These are phyloP conservation scores for Chrysosporium keratinophilum DNA, from an alignment of 2,329 filamentous ascomycete genomes.

Conservation along the genomic window DNA sequence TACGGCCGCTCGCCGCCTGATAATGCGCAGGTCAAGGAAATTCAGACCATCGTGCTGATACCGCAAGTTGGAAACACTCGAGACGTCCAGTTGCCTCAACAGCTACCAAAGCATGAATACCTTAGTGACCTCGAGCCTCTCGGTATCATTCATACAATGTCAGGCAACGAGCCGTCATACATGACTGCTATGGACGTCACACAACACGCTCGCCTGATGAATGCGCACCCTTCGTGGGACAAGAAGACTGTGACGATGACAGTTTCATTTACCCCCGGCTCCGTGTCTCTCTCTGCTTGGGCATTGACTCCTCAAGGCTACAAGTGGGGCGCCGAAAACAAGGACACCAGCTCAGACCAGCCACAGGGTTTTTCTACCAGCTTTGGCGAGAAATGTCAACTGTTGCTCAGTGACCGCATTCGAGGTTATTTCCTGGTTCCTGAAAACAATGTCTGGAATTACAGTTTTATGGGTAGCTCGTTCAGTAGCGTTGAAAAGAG, in stretches of 20 bases:
- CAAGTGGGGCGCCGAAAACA: conserved; percentile 96
- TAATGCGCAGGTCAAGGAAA: conserved; percentile 94
- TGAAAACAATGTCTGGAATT: conserved; percentile 87
- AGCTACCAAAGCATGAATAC: conserved; percentile 85
- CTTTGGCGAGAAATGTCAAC: conserved; percentile 92
- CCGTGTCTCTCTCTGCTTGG: conserved; percentile 90
- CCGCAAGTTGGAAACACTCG: conserved; percentile 91
- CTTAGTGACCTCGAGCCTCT: conserved; percentile 78
- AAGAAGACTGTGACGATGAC: conserved; percentile 90
- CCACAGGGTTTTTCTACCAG: conserved; percentile 83
- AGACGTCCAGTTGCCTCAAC: conserved; percentile 79
- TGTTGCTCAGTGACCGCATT: conserved; percentile 86
- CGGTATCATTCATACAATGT: conserved; percentile 89
- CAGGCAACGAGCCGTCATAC: conserved; percentile 88
- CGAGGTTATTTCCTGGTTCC: conserved; percentile 93
- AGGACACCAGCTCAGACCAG: conserved; percentile 81
- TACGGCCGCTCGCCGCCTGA: conserved; percentile 88
- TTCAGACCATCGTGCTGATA: conserved; percentile 93
- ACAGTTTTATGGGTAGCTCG: conserved; percentile 89
- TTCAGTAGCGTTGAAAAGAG: conserved; percentile 88
- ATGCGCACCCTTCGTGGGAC: conserved; percentile 69
- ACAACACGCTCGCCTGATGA: conserved; percentile 81
- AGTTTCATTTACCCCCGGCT: conserved; percentile 92
- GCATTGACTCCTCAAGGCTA: conserved; percentile 82
- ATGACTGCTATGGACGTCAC: conserved; percentile 95